A percentile compares a stretch with the other conserved stretches of the same genome.
Conservation (phyloP, 2,329 filamentous ascomycete species). For the Botrytis byssoidea region DNA sequence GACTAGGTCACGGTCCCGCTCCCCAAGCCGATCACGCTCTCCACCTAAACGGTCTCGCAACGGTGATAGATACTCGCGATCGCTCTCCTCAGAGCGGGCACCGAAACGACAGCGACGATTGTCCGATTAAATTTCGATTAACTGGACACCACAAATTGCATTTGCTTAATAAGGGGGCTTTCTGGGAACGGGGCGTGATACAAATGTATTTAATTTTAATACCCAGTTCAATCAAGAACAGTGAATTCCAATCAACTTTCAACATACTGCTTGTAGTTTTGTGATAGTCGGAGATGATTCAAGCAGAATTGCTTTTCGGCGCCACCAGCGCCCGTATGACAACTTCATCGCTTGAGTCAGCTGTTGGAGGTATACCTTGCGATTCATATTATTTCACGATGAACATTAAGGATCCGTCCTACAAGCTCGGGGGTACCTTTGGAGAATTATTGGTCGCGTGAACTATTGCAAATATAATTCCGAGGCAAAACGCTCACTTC, state of each 20-base stretch:
- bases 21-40: conserved; percentile 26
- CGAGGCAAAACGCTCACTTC: neutral
- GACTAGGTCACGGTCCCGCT: neutral
- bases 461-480: neutral
- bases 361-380: neutral
- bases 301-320: neutral
- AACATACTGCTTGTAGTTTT: neutral
- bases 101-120: neutral
- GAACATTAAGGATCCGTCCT: neutral
- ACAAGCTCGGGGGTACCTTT: neutral
- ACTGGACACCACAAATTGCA: neutral
- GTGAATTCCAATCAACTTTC: neutral
- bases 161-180: neutral
- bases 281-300: conserved; percentile 9
- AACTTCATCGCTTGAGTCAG: conserved; percentile 7
- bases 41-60: conserved; percentile 23
- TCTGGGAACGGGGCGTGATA: neutral
- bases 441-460: neutral
- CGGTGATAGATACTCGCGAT: neutral
- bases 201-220: neutral
- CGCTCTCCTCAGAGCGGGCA: neutral
- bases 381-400: conserved; percentile 5
- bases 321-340: neutral
- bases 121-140: neutral
- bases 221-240: neutral